Evolutionary conservation across 176 grass and related monocot genomes (phyloP).

Genomic region (Triticum dicoccoides): DNA sequence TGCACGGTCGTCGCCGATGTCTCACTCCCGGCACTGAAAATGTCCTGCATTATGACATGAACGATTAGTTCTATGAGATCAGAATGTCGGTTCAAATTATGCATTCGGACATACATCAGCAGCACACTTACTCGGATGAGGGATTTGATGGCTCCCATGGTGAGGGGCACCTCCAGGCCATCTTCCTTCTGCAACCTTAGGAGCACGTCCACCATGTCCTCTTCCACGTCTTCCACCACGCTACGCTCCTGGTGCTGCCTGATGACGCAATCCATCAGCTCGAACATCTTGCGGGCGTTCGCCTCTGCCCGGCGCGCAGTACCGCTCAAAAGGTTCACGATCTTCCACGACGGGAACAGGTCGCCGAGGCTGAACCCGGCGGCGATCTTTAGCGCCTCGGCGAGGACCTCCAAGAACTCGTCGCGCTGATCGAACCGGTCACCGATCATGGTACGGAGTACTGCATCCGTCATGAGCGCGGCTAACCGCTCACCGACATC

Average conservation of each 20-base stretch:
- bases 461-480: background rate
- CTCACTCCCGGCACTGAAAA: slow-evolving; percentile 10
- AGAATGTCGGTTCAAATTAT: background rate
- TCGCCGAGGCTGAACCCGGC: background rate
- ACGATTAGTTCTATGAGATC: background rate
- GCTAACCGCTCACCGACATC: background rate
- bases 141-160: slow-evolving; percentile 22
- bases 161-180: background rate
- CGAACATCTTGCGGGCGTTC: background rate
- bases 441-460: slow-evolving; percentile 16
- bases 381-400: background rate
- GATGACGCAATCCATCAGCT: slow-evolving; percentile 32
- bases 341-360: background rate
- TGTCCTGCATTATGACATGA: background rate
- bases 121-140: slow-evolving; percentile 5
- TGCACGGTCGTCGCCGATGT: too few relatives aligned
- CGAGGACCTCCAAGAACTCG: background rate
- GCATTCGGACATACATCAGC: background rate
- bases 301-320: background rate
- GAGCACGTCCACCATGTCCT: slow-evolving; percentile 28
- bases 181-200: slow-evolving; percentile 15
- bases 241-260: slow-evolving; percentile 23
- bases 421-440: slow-evolving; percentile 14
- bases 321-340: background rate
- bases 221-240: background rate